These are phyloP conservation scores for Cetraspora pellucida DNA, from an alignment of 192 early-diverging fungal species.

Conservation along the genomic window DNA sequence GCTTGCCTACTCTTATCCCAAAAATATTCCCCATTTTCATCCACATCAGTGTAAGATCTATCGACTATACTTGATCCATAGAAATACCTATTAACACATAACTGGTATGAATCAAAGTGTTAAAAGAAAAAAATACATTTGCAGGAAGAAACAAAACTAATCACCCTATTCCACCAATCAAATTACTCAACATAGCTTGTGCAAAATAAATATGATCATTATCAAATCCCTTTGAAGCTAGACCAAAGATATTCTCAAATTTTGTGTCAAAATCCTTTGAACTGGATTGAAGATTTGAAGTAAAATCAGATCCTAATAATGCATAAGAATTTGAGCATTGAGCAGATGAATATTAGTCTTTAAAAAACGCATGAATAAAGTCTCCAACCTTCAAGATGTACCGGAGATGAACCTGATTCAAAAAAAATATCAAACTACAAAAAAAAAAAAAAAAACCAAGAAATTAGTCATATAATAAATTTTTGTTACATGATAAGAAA, in stretches of 20 bases:
- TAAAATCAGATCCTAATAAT: constrained; percentile 33
- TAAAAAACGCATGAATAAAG: not conserved
- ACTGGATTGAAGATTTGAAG: constrained; percentile 40
- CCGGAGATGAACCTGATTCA: constrained; percentile 42
- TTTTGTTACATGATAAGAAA: not conserved
- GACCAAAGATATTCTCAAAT: constrained; percentile 74
- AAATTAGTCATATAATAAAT: not conserved
- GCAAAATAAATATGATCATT: constrained; percentile 69
- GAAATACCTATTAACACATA: constrained; percentile 56
- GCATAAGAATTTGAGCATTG: not conserved
- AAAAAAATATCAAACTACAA: constrained; percentile 61
- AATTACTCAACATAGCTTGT: constrained; percentile 73
- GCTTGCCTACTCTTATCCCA: constrained; percentile 46
- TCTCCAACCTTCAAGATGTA: constrained; percentile 26
- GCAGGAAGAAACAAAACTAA: constrained; percentile 19
- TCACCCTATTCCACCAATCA: constrained; percentile 89
- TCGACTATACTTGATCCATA: constrained; percentile 78
- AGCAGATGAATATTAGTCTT: not conserved
- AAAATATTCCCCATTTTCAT: constrained; percentile 54
- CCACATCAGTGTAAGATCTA: constrained; percentile 63
- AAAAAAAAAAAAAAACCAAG: not conserved
- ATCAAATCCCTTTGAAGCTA: constrained; percentile 68
- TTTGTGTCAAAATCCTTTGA: constrained; percentile 61
- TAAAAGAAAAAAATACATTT: constrained; percentile 12
- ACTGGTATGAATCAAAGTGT: not conserved